Conservation (phyloP, 2,329 filamentous ascomycete species). For the Fusarium sp. region DNA sequence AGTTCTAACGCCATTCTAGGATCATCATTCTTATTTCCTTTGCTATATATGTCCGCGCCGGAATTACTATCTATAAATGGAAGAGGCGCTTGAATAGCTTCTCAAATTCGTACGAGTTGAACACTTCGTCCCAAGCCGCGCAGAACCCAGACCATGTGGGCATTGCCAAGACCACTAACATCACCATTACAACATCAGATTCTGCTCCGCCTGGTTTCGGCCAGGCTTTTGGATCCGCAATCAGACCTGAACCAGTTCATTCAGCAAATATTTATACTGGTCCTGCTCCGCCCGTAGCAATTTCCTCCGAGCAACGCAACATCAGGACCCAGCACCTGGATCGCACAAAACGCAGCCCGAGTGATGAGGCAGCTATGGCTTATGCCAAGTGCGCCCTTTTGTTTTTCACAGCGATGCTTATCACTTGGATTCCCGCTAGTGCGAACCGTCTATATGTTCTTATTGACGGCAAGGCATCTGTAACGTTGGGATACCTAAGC, state of each 20-base stretch:
- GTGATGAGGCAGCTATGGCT: conserved; percentile 16
- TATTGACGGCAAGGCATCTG: conserved; percentile 7
- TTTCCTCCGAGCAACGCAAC: background rate
- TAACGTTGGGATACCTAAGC: conserved; percentile 2
- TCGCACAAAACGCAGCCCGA: background rate
- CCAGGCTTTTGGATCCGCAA: background rate
- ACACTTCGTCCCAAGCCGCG: background rate
- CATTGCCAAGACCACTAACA: conserved; percentile 16
- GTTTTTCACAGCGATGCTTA: conserved; percentile 17
- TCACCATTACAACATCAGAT: conserved; percentile 11
- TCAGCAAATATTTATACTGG: conserved; percentile 5
- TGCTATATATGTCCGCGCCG: conserved; percentile 6
- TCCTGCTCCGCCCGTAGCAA: background rate
- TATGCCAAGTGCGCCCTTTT: conserved; percentile 19
- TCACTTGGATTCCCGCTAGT: conserved; percentile 21
- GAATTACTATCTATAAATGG: conserved; percentile 20
- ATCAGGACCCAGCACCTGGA: background rate
- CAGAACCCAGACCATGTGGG: background rate
- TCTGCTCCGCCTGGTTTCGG: background rate
- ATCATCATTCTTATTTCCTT: conserved; percentile 6
- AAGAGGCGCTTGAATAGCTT: conserved; percentile 5
- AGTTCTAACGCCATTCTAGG: conserved; percentile 6
- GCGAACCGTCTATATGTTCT: conserved; percentile 26
- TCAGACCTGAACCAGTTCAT: conserved; percentile 12
- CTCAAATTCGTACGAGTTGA: conserved; percentile 14